Evolutionary conservation across 176 grass and related monocot genomes (phyloP).

Genomic region (Hordeum vulgare): MorexV3_pseudomolecules_assembly NC_058522.1:324633453-324633952

Average conservation of each 20-base stretch:
- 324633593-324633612: not conserved
- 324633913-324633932: not conserved
- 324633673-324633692: not conserved
- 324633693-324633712: not conserved
- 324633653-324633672: not conserved
- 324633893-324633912: not conserved
- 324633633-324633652: not conserved
- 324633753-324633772: not conserved
- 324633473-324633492: not conserved
- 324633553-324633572: conserved; percentile 14
- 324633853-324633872: not conserved
- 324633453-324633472: not conserved
- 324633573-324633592: not conserved
- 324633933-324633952: not conserved
- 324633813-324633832: not conserved
- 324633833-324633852: not conserved
- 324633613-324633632: not conserved
- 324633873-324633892: not conserved
- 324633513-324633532: not conserved
- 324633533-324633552: not conserved
- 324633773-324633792: not conserved
- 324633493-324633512: not conserved
- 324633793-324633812: not conserved
- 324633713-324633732: not conserved
- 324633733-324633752: not conserved